phyloP scores from a whole-genome alignment of 1,284 basidiomycete genomes.

The Peniophora sp. region DNA sequence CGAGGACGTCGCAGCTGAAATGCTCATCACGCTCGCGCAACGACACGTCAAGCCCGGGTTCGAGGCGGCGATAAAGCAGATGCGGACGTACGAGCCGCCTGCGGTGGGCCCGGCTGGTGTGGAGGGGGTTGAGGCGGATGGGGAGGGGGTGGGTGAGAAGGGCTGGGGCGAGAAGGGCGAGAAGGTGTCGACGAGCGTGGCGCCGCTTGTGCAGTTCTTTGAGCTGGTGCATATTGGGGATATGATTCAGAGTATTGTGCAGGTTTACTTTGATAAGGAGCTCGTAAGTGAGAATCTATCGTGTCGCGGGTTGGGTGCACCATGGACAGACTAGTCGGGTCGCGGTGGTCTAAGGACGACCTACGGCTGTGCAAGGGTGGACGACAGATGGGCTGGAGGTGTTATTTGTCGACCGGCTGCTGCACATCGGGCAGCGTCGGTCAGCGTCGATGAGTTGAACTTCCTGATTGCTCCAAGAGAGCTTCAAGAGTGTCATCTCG shows the following conservation, averaged over 20 bases:
- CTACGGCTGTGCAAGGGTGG: no score
- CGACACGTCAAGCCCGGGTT: constrained; percentile 87
- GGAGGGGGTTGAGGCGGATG: constrained; percentile 4
- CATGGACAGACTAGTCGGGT: no score
- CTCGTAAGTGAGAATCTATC: constrained; percentile 40
- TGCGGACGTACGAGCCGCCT: constrained; percentile 76
- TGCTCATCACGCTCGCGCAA: constrained; percentile 73
- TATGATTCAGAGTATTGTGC: constrained; percentile 95
- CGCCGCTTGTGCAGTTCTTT: constrained; percentile 93
- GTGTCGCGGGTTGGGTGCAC: not conserved
- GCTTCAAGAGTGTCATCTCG: no score
- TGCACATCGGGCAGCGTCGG: no score
- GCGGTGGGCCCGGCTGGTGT: no score
- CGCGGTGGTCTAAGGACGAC: no score
- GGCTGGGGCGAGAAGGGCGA: constrained; percentile 36
- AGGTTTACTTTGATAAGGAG: constrained; percentile 97
- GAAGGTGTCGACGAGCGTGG: constrained; percentile 38
- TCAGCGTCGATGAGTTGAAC: no score
- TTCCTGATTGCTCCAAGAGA: no score
- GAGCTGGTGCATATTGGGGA: constrained; percentile 96
- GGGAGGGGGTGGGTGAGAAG: not conserved
- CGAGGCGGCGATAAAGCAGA: constrained; percentile 73
- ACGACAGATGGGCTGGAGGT: no score
- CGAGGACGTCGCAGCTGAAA: constrained; percentile 85
- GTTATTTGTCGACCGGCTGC: no score